Evolutionary conservation across 352 stramenopile species (phyloP).

Genomic region (Proteromonas lacertae): DNA sequence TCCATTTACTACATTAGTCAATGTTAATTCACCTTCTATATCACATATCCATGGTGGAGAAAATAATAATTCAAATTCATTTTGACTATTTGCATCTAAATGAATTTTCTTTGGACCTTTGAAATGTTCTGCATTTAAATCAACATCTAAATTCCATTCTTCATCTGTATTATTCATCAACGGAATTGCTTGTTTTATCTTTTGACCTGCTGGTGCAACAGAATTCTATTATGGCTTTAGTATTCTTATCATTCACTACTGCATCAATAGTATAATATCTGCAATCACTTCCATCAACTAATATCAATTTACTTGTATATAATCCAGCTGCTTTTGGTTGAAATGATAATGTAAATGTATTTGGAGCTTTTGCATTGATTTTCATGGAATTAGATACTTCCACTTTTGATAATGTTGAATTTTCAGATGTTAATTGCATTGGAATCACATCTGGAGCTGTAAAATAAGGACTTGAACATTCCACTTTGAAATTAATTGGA

Average conservation of each 20-base stretch:
- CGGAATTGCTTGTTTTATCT: slow-evolving; percentile 42
- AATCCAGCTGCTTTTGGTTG: neutral
- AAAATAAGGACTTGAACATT: no score
- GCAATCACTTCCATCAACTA: no score
- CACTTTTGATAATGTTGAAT: no score
- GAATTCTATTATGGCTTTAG: slow-evolving; percentile 11
- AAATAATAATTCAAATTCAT: slow-evolving; percentile 21
- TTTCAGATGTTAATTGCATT: no score
- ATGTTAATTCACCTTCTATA: slow-evolving; percentile 25
- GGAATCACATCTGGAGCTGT: no score
- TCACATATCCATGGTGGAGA: slow-evolving; percentile 27
- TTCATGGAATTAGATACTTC: no score
- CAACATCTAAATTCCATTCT: slow-evolving; percentile 27
- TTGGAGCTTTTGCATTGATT: no score
- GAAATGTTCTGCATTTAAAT: slow-evolving; percentile 20
- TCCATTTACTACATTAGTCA: slow-evolving; percentile 32
- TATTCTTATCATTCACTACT: no score
- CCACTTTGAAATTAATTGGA: no score
- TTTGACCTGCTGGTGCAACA: slow-evolving; percentile 37
- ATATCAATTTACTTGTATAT: no score
- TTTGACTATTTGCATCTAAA: slow-evolving; percentile 18
- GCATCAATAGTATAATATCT: no score
- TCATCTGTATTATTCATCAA: slow-evolving; percentile 33
- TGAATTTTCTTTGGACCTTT: slow-evolving; percentile 19
- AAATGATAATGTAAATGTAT: no score